Evolutionary conservation across 768 basidiomycete genomes (phyloP).

Genomic region (Dioszegia crocea): DNA sequence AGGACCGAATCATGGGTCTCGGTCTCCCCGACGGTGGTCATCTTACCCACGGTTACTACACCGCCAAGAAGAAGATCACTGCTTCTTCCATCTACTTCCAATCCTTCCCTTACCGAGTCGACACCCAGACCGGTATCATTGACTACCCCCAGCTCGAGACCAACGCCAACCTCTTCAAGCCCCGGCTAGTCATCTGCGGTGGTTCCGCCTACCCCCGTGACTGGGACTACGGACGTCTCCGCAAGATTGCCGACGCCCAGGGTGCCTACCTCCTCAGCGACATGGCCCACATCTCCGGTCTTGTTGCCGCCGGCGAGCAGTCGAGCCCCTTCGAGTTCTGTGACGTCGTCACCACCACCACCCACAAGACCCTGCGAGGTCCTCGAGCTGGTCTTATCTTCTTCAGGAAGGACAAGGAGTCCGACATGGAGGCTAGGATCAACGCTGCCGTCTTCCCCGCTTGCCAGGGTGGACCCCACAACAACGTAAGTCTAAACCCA

Average conservation of each 20-base stretch:
- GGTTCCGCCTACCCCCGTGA: constrained; percentile 98
- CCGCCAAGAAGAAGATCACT: constrained; percentile 99
- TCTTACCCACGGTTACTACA: constrained; percentile 96
- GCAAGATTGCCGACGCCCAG: constrained; percentile 75
- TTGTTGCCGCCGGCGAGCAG: constrained; percentile 86
- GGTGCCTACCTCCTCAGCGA: constrained; percentile 92
- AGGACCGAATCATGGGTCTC: constrained; percentile 98
- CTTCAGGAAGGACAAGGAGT: constrained; percentile 87
- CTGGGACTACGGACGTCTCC: constrained; percentile 87
- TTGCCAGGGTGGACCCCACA: constrained; percentile 99
- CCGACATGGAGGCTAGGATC: constrained; percentile 91
- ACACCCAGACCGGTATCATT: constrained; percentile 76
- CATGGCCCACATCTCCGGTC: constrained; percentile 94
- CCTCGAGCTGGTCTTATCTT: constrained; percentile 97
- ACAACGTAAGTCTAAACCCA: constrained; percentile 63
- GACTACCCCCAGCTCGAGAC: constrained; percentile 76
- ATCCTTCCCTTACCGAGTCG: constrained; percentile 80
- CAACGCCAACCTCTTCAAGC: constrained; percentile 93
- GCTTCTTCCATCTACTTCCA: constrained; percentile 99
- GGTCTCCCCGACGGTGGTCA: constrained; percentile 97
- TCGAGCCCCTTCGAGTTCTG: constrained; percentile 91
- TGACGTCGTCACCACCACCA: constrained; percentile 96
- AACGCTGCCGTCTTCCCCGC: constrained; percentile 99
- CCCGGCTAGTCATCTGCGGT: constrained; percentile 90
- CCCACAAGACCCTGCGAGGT: constrained; percentile 99